Base-by-base conservation (phyloP, 164 flowering plant species). In the Chimonanthus salicifolius region DNA sequence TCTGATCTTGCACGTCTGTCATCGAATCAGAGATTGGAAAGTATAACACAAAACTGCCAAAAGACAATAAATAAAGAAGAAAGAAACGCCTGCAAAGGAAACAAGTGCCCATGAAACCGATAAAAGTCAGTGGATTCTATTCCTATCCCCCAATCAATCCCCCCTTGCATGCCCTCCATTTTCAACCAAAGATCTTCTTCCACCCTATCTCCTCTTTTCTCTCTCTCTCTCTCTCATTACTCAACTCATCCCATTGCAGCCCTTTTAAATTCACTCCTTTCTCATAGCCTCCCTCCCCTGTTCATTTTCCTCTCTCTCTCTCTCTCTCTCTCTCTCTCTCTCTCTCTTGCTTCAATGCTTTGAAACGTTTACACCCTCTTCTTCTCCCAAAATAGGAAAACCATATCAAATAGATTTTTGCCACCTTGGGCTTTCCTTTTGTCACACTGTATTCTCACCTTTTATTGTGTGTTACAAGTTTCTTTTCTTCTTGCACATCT, bases 41-140 rank as follows among this genome's bases (percentile, higher is more conserved):
- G 66, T 20, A 7, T 33, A 33, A 33, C 66, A 63, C 9, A 33
- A 3, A 66, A 66, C 68, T 66, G 68, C n/a, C 68, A 45, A 66
- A 66, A 66, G 68, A 48, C 44, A 43, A 66, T 13, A 16, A 68
- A 68, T 47, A 11, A 68, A 48, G 18, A 16, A 47, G 70, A 48
- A 47, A 48, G 70, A 20, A 68, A 68, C 51, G 70, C 70, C 51
- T 47, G 70, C 49, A 47, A 68, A 68, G 70, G 54, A 15, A 68
- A 68, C 70, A 48, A 68, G 70, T 68, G 70, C 70, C 70, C 70
- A 68, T 68, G 54, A 48, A 68, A 68, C 48, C 70, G 70, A 68
- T 68, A 47, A 68, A 68, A 47, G 70, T 68, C 70, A 48, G 70
- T 7, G 70, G 70, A 68, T 68, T 68, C 48, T 44, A 10, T 66